A percentile compares a stretch with the other conserved stretches of the same genome.
These are phyloP conservation scores for Chlamydomonas sp. DNA, from an alignment of 139 green algal species.

Conservation along the genomic window DNA sequence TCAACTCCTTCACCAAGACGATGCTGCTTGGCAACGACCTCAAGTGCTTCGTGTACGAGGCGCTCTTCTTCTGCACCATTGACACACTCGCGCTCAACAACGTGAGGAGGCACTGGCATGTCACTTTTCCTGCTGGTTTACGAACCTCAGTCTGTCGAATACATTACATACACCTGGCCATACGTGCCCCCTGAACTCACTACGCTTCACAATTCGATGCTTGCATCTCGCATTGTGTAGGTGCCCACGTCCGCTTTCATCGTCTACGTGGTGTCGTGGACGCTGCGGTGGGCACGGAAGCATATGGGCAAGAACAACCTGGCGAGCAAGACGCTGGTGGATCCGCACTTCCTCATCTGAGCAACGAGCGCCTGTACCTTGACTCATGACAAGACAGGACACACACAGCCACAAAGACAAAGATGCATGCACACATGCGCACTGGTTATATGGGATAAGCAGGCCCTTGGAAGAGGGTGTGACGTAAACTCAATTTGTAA, in stretches of 20 bases:
- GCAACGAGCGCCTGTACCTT: no score
- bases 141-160: background rate
- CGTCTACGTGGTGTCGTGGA: constrained; percentile 22
- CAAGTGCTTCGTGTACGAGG: constrained; percentile 39
- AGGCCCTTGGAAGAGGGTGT: no score
- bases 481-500: no score
- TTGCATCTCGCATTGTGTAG: constrained; percentile 20
- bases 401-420: no score
- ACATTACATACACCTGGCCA: background rate
- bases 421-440: no score
- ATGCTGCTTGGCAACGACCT: constrained; percentile 42
- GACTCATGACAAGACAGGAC: no score
- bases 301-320: constrained; percentile 8
- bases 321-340: constrained; percentile 1
- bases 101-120: background rate
- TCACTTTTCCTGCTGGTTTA: background rate
- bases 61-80: constrained; percentile 41
- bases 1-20: constrained; percentile 25
- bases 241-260: constrained; percentile 24
- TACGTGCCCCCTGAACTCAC: background rate
- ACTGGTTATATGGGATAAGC: no score
- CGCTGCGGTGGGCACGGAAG: constrained; percentile 4
- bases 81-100: constrained; percentile 20
- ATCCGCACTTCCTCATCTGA: constrained; percentile 11
- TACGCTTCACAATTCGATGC: no score